These are phyloP conservation scores for Debaryomyces hansenii DNA, from an alignment of 805 yeast genomes.

Conservation along the genomic window DNA sequence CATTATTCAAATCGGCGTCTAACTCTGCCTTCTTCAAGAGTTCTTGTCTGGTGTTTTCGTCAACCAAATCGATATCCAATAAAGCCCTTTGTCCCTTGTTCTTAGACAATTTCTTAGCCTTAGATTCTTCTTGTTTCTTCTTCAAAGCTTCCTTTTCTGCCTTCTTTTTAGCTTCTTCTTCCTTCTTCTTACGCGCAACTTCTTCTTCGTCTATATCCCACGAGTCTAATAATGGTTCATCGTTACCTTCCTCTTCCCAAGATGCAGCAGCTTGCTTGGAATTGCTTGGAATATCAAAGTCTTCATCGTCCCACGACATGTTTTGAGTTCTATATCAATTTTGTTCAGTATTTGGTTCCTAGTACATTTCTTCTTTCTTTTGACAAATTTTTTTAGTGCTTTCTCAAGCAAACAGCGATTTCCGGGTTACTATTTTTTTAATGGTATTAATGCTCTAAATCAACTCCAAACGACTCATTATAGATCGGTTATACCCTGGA, in stretches of 20 bases:
- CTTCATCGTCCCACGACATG: slow-evolving; percentile 84
- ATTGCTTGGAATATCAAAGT: slow-evolving; percentile 64
- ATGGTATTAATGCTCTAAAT: not conserved
- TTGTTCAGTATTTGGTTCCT: not conserved
- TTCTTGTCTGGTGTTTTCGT: slow-evolving; percentile 71
- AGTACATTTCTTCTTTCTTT: not conserved
- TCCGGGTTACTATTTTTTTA: not conserved
- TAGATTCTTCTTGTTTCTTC: slow-evolving; percentile 44
- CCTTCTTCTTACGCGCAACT: slow-evolving; percentile 49
- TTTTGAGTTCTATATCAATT: not conserved
- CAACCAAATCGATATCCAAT: slow-evolving; percentile 66
- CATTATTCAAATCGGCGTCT: slow-evolving; percentile 85
- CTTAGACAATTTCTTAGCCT: slow-evolving; percentile 48
- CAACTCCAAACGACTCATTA: too few relatives aligned
- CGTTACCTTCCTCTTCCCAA: slow-evolving; percentile 84
- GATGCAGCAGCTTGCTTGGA: slow-evolving; percentile 63
- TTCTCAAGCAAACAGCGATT: not conserved
- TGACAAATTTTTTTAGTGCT: not conserved
- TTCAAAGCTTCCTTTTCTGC: slow-evolving; percentile 47
- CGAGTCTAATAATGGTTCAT: slow-evolving; percentile 70
- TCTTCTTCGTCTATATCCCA: slow-evolving; percentile 89
- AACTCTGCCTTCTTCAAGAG: slow-evolving; percentile 78
- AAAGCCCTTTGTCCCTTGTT: slow-evolving; percentile 36
- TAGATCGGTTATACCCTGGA: too few relatives aligned
- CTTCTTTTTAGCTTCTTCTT: slow-evolving; percentile 40